A percentile compares a stretch with the other conserved stretches of the same genome.
phyloP scores from a whole-genome alignment of 495 filamentous ascomycete genomes.

The Viridothelium virens region DNA sequence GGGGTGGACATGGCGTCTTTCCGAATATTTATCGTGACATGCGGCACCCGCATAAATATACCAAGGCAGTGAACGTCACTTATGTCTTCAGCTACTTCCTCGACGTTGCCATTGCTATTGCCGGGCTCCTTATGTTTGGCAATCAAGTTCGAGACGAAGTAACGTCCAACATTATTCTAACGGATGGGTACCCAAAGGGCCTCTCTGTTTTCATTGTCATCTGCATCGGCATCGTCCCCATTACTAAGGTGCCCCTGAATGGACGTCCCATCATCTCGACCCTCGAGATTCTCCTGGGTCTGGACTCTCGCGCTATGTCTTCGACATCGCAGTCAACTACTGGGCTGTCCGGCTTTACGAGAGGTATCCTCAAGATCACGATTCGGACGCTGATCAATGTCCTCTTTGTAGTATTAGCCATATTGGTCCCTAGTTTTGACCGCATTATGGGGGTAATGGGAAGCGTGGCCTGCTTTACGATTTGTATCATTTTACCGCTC shows the following conservation, averaged over 20 bases:
- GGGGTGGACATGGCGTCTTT: slow-evolving; percentile 93
- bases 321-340: slow-evolving; percentile 36
- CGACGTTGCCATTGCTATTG: slow-evolving; percentile 71
- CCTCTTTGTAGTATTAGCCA: slow-evolving; percentile 59
- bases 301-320: slow-evolving; percentile 51
- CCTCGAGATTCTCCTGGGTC: slow-evolving; percentile 67
- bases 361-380: slow-evolving; percentile 49
- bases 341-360: slow-evolving; percentile 50
- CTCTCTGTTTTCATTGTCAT: slow-evolving; percentile 69
- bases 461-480: slow-evolving; percentile 82
- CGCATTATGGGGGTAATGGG: slow-evolving; percentile 92
- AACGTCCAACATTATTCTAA: slow-evolving; percentile 75
- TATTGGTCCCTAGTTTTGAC: slow-evolving; percentile 83
- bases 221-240: slow-evolving; percentile 84
- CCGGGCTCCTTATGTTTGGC: slow-evolving; percentile 90
- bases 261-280: slow-evolving; percentile 81
- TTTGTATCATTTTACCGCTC: slow-evolving; percentile 79
- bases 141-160: slow-evolving; percentile 77
- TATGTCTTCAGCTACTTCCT: slow-evolving; percentile 84
- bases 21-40: slow-evolving; percentile 98
- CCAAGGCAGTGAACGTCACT: slow-evolving; percentile 64
- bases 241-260: slow-evolving; percentile 92
- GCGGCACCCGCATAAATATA: slow-evolving; percentile 85
- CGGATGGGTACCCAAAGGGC: slow-evolving; percentile 63
- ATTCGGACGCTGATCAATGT: slow-evolving; percentile 54